These are phyloP conservation scores for Metschnikowia lachancei DNA, from an alignment of 805 yeast genomes.

Conservation along the genomic window DNA sequence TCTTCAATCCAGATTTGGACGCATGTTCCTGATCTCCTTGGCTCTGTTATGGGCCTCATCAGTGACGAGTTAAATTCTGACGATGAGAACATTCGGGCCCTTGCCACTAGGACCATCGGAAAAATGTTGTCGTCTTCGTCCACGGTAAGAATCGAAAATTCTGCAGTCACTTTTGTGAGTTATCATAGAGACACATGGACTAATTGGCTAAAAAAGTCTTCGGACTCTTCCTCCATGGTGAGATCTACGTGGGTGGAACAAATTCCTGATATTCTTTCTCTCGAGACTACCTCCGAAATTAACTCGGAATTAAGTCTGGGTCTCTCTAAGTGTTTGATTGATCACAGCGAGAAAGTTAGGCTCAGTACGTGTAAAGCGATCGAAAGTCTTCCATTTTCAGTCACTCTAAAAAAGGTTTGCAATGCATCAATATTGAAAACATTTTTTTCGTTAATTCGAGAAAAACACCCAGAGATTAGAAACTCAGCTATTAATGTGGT, in stretches of 20 bases:
- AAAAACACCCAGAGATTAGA: slow-evolving; percentile 64
- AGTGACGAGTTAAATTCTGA: slow-evolving; percentile 80
- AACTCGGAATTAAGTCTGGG: slow-evolving; percentile 44
- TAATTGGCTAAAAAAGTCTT: slow-evolving; percentile 71
- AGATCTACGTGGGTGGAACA: slow-evolving; percentile 69
- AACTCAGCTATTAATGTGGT: slow-evolving; percentile 50
- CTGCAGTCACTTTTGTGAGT: slow-evolving; percentile 55
- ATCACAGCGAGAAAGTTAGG: slow-evolving; percentile 73
- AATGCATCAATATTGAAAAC: slow-evolving; percentile 49
- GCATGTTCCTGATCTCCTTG: slow-evolving; percentile 68
- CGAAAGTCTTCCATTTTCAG: slow-evolving; percentile 43
- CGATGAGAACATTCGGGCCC: slow-evolving; percentile 54
- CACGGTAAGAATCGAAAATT: slow-evolving; percentile 29
- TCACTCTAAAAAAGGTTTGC: slow-evolving; percentile 48
- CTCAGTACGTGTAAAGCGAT: slow-evolving; percentile 55
- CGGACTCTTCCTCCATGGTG: slow-evolving; percentile 64
- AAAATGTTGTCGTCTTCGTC: slow-evolving; percentile 46
- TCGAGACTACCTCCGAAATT: slow-evolving; percentile 49
- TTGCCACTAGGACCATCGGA: slow-evolving; percentile 76
- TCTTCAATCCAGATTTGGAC: slow-evolving; percentile 71
- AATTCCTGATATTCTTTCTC: slow-evolving; percentile 44
- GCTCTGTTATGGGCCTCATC: slow-evolving; percentile 72
- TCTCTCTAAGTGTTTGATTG: slow-evolving; percentile 65
- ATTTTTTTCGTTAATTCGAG: slow-evolving; percentile 65
- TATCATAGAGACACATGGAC: slow-evolving; percentile 60